Base-by-base conservation (phyloP, 805 yeast species). In the Barnettozyma populi region DNA sequence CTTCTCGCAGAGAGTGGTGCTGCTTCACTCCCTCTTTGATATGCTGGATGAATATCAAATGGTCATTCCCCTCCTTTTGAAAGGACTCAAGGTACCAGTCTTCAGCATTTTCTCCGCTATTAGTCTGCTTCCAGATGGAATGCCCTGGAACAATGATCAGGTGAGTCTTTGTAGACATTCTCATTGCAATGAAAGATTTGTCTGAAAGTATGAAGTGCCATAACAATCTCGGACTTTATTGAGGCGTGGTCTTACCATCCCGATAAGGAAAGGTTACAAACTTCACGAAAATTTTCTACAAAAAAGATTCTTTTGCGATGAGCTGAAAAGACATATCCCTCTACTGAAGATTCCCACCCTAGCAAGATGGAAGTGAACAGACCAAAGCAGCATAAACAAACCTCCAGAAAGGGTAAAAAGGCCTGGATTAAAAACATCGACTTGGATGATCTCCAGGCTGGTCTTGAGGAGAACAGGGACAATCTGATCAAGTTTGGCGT, bases 341-440 rank as follows among this genome's bases (percentile, higher is more conserved):
- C n/a, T 13, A 11, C n/a, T 13, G 32, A 13, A 29, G 11, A 29
- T 11, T 29, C 32, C 13, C 32, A 29, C 32, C 32, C 16, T 14
- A 29, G 14, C 4, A 40, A 2, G 24, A 56, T 66, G 73, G 72
- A 68, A 52, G 53, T 67, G 5, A 66, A 68, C 45, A 74, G 80
- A 64, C 88, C 90, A 13, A 64, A 78, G 20, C 81, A 76, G 56
- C 75, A 73, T 56, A 70, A 70, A 39, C 97, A 90, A 67, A 61
- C 85, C 5, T 89, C 97, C 7, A 77, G 98, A 61, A 94, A 94
- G 71, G 96, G 96, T 39, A 92, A 87, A 75, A 84, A 78, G 63
- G 82, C 96, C 5, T 88, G 97, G 95, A 80, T 96, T 64, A 89
- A 89, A 67, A 88, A 94, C 66, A 86, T 94, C 49, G 96, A 94